phyloP scores from a whole-genome alignment of 352 stramenopile genomes.

The Pythium plurisporium region DNA sequence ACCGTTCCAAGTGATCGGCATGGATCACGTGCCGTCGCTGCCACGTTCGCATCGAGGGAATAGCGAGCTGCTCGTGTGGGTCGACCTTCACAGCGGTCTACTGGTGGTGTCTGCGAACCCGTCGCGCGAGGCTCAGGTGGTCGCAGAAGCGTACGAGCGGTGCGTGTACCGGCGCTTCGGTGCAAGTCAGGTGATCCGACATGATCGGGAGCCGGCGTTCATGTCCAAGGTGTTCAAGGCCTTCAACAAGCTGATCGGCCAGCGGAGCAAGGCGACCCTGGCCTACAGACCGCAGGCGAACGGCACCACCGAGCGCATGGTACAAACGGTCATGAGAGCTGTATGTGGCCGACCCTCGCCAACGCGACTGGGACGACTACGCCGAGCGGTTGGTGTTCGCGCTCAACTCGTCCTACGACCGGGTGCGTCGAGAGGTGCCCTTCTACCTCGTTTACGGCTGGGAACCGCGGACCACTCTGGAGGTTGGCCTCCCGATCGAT shows the following conservation, averaged over 20 bases:
- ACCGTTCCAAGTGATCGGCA: slow-evolving; percentile 25
- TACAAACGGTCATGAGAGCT: slow-evolving; percentile 20
- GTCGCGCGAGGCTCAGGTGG: slow-evolving; percentile 14
- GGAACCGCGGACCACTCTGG: slow-evolving; percentile 6
- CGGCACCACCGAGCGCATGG: slow-evolving; percentile 11
- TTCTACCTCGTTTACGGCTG: slow-evolving; percentile 21
- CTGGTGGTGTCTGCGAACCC: slow-evolving; percentile 14
- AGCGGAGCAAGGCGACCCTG: slow-evolving; percentile 8
- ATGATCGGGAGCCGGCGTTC: slow-evolving; percentile 20
- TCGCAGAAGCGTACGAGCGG: slow-evolving; percentile 25
- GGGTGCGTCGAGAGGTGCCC: neutral
- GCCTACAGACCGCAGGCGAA: slow-evolving; percentile 22
- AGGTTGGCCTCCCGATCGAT: neutral
- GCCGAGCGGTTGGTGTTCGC: slow-evolving; percentile 10
- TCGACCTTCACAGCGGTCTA: slow-evolving; percentile 19
- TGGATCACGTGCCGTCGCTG: slow-evolving; percentile 30
- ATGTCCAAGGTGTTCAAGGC: slow-evolving; percentile 12
- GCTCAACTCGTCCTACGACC: slow-evolving; percentile 15
- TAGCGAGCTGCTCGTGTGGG: slow-evolving; percentile 26
- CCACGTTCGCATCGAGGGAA: slow-evolving; percentile 24
- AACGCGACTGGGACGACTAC: slow-evolving; percentile 25
- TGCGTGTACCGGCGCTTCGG: slow-evolving; percentile 16
- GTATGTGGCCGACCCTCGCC: slow-evolving; percentile 14
- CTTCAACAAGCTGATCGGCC: slow-evolving; percentile 18
- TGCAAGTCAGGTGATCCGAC: slow-evolving; percentile 11